Evolutionary conservation across 345 rosid genomes (phyloP).

Genomic region (Hibiscus mutabilis): DNA sequence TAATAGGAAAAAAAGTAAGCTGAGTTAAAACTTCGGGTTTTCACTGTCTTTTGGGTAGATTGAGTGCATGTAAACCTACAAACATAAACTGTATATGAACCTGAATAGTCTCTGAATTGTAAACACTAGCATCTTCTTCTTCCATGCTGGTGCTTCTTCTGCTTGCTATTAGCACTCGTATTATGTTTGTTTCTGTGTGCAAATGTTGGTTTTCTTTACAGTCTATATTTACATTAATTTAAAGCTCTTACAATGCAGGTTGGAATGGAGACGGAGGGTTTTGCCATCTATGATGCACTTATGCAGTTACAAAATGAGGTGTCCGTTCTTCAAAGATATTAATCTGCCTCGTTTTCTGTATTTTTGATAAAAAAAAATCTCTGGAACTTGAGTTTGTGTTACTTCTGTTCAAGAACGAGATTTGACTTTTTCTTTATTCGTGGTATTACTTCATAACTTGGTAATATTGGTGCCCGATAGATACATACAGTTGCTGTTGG

Average conservation of each 20-base stretch:
- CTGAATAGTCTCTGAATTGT: neutral
- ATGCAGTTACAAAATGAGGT: conserved; percentile 72
- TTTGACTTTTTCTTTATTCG: neutral
- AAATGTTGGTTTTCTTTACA: neutral
- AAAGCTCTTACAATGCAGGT: conserved; percentile 37
- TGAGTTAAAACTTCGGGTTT: neutral
- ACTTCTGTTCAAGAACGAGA: neutral
- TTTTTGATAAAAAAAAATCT: neutral
- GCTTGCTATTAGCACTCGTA: neutral
- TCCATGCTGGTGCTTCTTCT: neutral
- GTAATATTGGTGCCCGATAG: conserved; percentile 27
- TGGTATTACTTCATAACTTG: neutral
- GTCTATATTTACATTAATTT: neutral
- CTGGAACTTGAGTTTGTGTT: neutral
- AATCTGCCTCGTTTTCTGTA: neutral
- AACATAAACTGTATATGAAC: neutral
- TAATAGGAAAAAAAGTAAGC: neutral
- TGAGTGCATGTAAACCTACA: neutral
- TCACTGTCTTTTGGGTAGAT: neutral
- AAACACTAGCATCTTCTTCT: neutral
- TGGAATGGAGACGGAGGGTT: conserved; percentile 85
- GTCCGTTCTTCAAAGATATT: neutral
- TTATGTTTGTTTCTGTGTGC: neutral
- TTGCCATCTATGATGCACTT: conserved; percentile 83
- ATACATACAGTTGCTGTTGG: conserved; percentile 73